A percentile compares a stretch with the other conserved stretches of the same genome.
phyloP scores from a whole-genome alignment of 169 alveolate genomes.

The Plasmodium yoelii region DNA sequence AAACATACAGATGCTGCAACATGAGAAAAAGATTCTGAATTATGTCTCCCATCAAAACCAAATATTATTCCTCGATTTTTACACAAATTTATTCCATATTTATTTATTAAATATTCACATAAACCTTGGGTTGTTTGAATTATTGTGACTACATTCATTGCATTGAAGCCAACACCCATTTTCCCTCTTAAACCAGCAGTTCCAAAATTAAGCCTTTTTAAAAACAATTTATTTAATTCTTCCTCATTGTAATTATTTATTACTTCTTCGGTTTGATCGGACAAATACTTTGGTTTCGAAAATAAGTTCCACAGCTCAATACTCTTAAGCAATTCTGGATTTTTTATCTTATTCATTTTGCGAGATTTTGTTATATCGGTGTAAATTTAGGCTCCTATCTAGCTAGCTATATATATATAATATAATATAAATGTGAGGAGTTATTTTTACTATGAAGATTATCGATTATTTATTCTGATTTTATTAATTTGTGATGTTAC shows the following conservation, averaged over 20 bases:
- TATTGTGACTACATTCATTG: conserved; percentile 88
- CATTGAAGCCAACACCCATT: conserved; percentile 88
- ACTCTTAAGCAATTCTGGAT: conserved; percentile 6
- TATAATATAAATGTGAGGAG: too few species aligned
- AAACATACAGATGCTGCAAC: conserved; percentile 89
- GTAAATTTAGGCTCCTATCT: too few species aligned
- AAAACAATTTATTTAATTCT: conserved; percentile 27
- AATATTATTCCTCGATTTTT: conserved; percentile 85
- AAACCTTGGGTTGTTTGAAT: conserved; percentile 90
- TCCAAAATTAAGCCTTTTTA: conserved; percentile 78
- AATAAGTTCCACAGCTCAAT: conserved; percentile 48
- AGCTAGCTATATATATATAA: too few species aligned
- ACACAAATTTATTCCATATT: conserved; percentile 80
- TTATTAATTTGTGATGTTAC: too few species aligned
- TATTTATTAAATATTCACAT: conserved; percentile 81
- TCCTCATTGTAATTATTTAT: conserved; percentile 36
- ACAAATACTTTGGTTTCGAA: conserved; percentile 52
- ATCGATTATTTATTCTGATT: too few species aligned
- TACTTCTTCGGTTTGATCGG: conserved; percentile 46
- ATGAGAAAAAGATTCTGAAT: conserved; percentile 88
- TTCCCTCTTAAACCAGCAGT: conserved; percentile 89
- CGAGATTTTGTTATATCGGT: background rate
- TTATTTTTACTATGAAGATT: too few species aligned
- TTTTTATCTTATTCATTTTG: conserved; percentile 15
- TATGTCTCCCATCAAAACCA: conserved; percentile 89